Evolutionary conservation across 371 early-diverging fungal species (phyloP).

Genomic region (Apophysomyces ossiformis): DNA sequence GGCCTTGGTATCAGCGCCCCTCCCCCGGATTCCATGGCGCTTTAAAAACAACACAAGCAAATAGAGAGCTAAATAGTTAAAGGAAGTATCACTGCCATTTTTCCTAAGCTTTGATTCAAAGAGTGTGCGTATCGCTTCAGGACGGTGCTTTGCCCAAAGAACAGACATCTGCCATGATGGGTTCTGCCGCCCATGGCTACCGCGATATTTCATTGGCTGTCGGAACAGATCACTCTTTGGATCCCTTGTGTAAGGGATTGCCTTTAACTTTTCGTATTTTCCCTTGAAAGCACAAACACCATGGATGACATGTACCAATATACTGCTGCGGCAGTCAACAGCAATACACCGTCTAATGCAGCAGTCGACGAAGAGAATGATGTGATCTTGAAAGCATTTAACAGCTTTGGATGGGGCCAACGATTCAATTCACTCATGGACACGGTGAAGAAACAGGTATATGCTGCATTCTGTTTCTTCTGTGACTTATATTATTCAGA

Average conservation of each 20-base stretch:
- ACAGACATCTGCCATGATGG: no score
- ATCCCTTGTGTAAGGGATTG: neutral
- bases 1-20: no score
- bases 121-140: no score
- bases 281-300: conserved; percentile 11
- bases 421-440: conserved; percentile 43
- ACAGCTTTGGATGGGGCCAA: conserved; percentile 46
- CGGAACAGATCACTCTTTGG: neutral
- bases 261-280: neutral
- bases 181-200: neutral
- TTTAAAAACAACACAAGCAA: no score
- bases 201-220: neutral
- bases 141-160: no score
- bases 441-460: conserved; percentile 51
- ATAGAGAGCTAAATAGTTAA: no score
- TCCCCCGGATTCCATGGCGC: no score
- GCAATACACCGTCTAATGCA: conserved; percentile 20
- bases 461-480: neutral
- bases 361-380: conserved; percentile 40
- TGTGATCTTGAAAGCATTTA: conserved; percentile 49
- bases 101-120: no score
- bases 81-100: no score
- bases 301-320: conserved; percentile 48
- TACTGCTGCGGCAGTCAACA: conserved; percentile 43
- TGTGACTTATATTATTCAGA: conserved; percentile 21